Evolutionary conservation across 352 stramenopile species (phyloP), one percentile per base, ranked within the genome.

Genomic region (Phytophthora litchii): DNA sequence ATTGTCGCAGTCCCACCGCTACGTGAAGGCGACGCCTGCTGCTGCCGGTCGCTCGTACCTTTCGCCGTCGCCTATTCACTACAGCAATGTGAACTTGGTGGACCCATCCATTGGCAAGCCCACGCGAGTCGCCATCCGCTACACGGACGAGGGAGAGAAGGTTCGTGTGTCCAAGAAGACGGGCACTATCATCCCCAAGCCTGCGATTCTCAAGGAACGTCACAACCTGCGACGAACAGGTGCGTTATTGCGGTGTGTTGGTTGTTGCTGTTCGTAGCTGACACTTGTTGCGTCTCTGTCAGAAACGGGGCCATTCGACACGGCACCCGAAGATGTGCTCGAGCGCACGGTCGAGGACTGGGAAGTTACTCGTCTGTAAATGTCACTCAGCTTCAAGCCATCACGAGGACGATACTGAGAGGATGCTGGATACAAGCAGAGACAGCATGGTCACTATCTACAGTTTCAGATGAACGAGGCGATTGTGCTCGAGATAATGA

Each of bases 181-280:
- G 31, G 94, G 94, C 59, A 97, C 94, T 11, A 97, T 98, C 65
- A 98, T 99, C 77, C 91, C 93, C 21, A 95, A 95, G 70, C 94
- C 96, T 5, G 91, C 96, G 21, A 67, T 96, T 52, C 80, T 97
- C 37, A 97, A 91, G 67, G 80, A 96, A 59, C 83, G 91, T 34
- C 76, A 95, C 64, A 89, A 78, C 58, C 86, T 87, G 37, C 62
- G 91, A 78, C 67, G 81, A 82, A 88, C 76, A 89, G 81, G 81
- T 91, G 36, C 43, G 55, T 47, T 44, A n/a, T 17, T 63, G 35
- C 25, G 10, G 16, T 3, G 7, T 27, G 55, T 16, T 40, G 14
- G 7, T 14, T 54, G 19, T 47, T 54, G 13, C 19, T 35, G 23
- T 48, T 32, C 10, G 13, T 40, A 41, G 34, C 51, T 69, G 31